A percentile compares a stretch with the other conserved stretches of the same genome.
phyloP scores from a whole-genome alignment of 2,329 filamentous ascomycete species.

The Lachnellula hyalina region DNA sequence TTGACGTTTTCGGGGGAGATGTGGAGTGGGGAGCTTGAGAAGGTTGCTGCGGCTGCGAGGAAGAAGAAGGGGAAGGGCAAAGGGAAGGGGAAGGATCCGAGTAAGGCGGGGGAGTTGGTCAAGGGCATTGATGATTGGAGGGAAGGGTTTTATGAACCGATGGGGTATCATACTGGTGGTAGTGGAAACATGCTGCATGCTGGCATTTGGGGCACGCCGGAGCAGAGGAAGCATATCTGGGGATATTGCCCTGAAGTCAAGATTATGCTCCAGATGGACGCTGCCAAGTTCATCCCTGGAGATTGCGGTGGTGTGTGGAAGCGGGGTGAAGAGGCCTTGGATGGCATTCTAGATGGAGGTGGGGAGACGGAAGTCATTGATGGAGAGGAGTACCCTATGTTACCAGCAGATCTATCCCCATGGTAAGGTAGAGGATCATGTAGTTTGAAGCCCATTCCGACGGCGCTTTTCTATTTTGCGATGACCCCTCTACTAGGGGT shows the following conservation, averaged over 20 bases:
- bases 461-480: not conserved
- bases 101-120: constrained; percentile 28
- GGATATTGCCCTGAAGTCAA: constrained; percentile 55
- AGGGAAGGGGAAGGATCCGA: constrained; percentile 19
- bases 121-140: constrained; percentile 45
- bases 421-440: constrained; percentile 19
- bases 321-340: constrained; percentile 28
- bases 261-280: constrained; percentile 52
- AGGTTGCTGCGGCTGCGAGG: constrained; percentile 18
- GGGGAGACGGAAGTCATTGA: constrained; percentile 26
- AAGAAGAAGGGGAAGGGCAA: constrained; percentile 13
- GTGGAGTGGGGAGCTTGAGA: constrained; percentile 34
- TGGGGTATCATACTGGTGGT: constrained; percentile 53
- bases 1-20: constrained; percentile 48
- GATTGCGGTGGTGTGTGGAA: constrained; percentile 44
- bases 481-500: not conserved
- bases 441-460: not conserved
- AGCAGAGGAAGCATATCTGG: constrained; percentile 46
- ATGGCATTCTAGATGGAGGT: constrained; percentile 13
- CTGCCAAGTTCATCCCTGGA: constrained; percentile 45
- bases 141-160: constrained; percentile 49
- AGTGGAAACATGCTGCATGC: constrained; percentile 41
- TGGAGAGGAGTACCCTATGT: constrained; percentile 29
- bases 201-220: constrained; percentile 45
- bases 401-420: constrained; percentile 25